Evolutionary conservation across 2,329 filamentous ascomycete species (phyloP).

Genomic region (Colletotrichum magnum): DNA sequence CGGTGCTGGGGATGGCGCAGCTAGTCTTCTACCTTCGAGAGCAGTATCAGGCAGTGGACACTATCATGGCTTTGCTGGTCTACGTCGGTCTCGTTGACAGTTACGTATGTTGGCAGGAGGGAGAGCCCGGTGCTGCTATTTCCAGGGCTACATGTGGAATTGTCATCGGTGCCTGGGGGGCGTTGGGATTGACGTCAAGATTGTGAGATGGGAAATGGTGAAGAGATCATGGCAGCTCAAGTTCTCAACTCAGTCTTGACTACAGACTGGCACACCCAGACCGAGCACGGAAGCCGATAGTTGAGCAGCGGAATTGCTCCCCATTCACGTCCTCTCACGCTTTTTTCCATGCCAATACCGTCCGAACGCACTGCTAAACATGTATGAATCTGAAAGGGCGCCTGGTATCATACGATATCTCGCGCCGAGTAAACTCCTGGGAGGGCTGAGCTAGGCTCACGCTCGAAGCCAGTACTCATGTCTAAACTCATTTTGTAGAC

Average conservation of each 20-base stretch:
- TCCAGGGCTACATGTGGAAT: background rate
- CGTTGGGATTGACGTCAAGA: constrained; percentile 3
- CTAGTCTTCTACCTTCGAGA: constrained; percentile 9
- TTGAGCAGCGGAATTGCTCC: too few species aligned
- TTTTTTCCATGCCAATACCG: too few species aligned
- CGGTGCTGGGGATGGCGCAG: background rate
- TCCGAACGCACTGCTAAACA: too few species aligned
- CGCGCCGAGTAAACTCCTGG: too few species aligned
- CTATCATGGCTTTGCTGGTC: background rate
- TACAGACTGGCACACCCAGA: background rate
- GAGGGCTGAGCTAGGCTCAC: too few species aligned
- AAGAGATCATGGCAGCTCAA: background rate
- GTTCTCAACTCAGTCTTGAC: background rate
- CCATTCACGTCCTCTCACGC: too few species aligned
- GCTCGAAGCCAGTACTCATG: too few species aligned
- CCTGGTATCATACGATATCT: too few species aligned
- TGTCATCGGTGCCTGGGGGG: constrained; percentile 1
- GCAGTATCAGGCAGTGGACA: background rate
- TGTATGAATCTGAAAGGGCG: too few species aligned
- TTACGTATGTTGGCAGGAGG: constrained; percentile 7
- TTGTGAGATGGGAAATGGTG: background rate
- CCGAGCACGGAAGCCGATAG: too few species aligned
- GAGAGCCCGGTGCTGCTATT: background rate
- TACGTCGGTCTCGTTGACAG: constrained; percentile 3
- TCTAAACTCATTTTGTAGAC: too few species aligned